Evolutionary conservation across 2,329 filamentous ascomycete genomes (phyloP), one percentile per base, ranked within the genome.

Genomic region (Sarocladium oryzae): DNA sequence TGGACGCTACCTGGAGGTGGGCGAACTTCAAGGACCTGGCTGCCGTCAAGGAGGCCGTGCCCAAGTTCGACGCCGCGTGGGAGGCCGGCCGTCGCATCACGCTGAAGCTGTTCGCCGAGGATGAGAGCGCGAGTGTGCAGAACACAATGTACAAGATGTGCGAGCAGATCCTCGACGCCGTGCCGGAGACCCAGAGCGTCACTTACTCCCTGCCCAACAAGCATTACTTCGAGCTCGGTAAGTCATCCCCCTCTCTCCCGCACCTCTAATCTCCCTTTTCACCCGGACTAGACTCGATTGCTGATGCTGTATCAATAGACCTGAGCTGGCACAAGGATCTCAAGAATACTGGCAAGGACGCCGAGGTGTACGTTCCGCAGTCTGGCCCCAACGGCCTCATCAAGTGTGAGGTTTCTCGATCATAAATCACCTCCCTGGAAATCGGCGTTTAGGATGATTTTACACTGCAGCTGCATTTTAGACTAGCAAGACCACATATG

Each of bases 61-160:
- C 76, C 51, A 78, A 80, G 59, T 99, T 97, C 66, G 85, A 96
- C 66, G 71, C 75, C 55, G 88, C 91, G 18, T 96, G 85, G 79
- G 75, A 84, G 57, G 77, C 78, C 51, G 89, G 89, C n/a, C 79
- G 89, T 55, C 74, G 77, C 50, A 93, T 95, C 66, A 96, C 91
- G n/a, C 77, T 96, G 67, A 87, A 88, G 72, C 88, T 84, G 0
- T 99, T 99, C 63, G 92, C 93, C 37, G 81, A 85, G 63, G 91
- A 99, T 63, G 78, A 90, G 64, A 95, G 89, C 62, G 88, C 93
- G 43, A 95, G 89, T 61, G 93, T 99, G 21, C 93, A 99, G 73
- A 85, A 85, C 61, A 97, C 92, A 55, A 97, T 99, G 93, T 99
- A 96, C 76, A 95, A 96, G 76, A 99, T 99, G 92, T 84, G 81